Base-by-base conservation (phyloP, 257 asterid species). In the Nicotiana tomentosiformis region DNA sequence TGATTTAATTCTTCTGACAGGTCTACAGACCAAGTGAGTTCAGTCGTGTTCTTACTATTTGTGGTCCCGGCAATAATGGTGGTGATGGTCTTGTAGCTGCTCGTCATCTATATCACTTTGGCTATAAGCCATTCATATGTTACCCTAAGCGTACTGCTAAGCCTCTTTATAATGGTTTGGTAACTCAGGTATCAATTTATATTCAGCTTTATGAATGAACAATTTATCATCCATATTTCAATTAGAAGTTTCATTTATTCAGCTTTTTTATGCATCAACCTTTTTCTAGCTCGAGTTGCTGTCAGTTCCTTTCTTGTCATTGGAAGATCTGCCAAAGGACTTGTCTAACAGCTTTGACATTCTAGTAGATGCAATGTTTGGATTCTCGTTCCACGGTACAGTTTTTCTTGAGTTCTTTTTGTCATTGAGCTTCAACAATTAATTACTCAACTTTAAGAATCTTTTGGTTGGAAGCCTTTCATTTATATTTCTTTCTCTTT, bases 31-130 rank as follows among this genome's bases (percentile, higher is more conserved):
- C 93, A 55, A 70, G 83, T 62, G 92, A 92, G 84, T 84, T 78
- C 82, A 90, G 82, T 61, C 97, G 93, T 14, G 91, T 96, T 77
- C 98, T 96, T 84, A 93, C 89, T 83, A 85, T 96, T 72, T 96
- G 98, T 70, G 98, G 98, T 62, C 97, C 99, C 10, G 99, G 99
- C 39, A 96, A 96, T 86, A 96, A 96, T 87, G 98, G 98, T 23
- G 99, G 97, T 29, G 97, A 96, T 87, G 98, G 99, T 62, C 98
- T 96, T 84, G 99, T 96, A 17, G 99, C 96, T 82, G 98, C 97
- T 87, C 97, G 99, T 58, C 99, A 94, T 90, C 90, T 96, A 87
- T 87, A 89, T 87, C 98, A 93, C 87, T 96, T 96, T 83, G 98
- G 99, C 10, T 96, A 90, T 77, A 90, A 88, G 81, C 97, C 93